Conservation (phyloP, 108 stramenopile genomes). For the Cyclotella kingstonii region DNA sequence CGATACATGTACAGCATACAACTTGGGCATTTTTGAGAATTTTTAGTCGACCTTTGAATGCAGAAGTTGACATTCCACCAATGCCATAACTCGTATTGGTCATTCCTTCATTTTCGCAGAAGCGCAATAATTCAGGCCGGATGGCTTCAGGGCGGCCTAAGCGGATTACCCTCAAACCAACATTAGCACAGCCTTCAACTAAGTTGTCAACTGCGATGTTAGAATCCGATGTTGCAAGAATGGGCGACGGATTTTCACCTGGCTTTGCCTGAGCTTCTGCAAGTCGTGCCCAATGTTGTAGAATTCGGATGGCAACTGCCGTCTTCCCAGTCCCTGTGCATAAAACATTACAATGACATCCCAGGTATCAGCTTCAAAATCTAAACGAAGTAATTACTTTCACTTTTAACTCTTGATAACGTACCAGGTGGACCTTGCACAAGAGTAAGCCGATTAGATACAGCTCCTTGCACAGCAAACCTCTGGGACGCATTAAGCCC, state of each 20-base stretch:
- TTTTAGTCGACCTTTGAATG: slow-evolving; percentile 82
- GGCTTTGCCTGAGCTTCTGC: slow-evolving; percentile 45
- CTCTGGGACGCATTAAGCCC: slow-evolving; percentile 85
- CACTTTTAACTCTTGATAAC: not conserved
- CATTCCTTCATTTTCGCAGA: slow-evolving; percentile 90
- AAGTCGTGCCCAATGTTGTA: slow-evolving; percentile 87
- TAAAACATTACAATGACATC: too few species aligned
- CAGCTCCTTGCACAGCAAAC: slow-evolving; percentile 86
- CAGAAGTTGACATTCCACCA: slow-evolving; percentile 45
- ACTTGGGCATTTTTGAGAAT: slow-evolving; percentile 86
- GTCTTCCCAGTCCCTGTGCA: slow-evolving; percentile 63
- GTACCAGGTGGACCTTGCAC: slow-evolving; percentile 84
- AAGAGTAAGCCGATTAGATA: slow-evolving; percentile 82
- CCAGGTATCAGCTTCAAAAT: too few species aligned
- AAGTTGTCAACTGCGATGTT: slow-evolving; percentile 98
- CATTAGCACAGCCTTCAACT: slow-evolving; percentile 91
- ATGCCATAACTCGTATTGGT: too few species aligned
- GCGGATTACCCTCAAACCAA: slow-evolving; percentile 86
- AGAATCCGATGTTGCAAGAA: slow-evolving; percentile 89
- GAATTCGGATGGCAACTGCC: slow-evolving; percentile 85
- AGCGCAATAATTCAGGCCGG: slow-evolving; percentile 85
- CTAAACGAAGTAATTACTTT: too few species aligned
- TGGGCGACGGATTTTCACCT: slow-evolving; percentile 71
- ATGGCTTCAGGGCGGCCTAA: slow-evolving; percentile 92
- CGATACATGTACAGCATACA: slow-evolving; percentile 94